Evolutionary conservation across 2,329 filamentous ascomycete genomes (phyloP).

Genomic region (Pseudocercospora pini-densiflorae): DNA sequence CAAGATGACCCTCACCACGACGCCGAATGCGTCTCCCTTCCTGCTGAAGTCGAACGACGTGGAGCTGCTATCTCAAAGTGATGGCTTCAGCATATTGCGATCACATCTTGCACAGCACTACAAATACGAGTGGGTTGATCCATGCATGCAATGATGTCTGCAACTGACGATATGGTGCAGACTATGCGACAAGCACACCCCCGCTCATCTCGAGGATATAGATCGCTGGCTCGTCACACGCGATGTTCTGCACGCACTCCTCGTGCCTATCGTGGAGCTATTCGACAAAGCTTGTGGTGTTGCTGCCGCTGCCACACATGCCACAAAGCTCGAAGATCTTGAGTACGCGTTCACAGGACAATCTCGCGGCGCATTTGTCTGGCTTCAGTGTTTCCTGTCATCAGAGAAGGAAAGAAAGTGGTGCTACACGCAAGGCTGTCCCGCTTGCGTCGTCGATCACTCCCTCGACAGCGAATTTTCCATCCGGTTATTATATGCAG

Average conservation of each 20-base stretch:
- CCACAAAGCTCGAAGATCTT: slow-evolving; percentile 54
- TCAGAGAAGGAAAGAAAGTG: slow-evolving; percentile 60
- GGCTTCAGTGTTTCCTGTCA: slow-evolving; percentile 61
- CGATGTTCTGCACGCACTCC: slow-evolving; percentile 62
- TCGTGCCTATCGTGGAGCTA: slow-evolving; percentile 62
- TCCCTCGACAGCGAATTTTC: slow-evolving; percentile 54
- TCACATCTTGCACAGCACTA: slow-evolving; percentile 47
- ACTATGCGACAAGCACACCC: slow-evolving; percentile 50
- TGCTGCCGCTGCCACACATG: slow-evolving; percentile 56
- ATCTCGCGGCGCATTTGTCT: slow-evolving; percentile 62
- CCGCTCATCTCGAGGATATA: slow-evolving; percentile 39
- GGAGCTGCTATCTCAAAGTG: slow-evolving; percentile 43
- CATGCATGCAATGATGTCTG: slow-evolving; percentile 34
- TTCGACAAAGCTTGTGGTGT: slow-evolving; percentile 59
- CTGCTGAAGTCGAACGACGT: slow-evolving; percentile 48
- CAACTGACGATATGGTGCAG: slow-evolving; percentile 44
- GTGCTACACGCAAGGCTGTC: slow-evolving; percentile 61
- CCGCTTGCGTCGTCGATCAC: slow-evolving; percentile 52
- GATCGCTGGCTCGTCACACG: slow-evolving; percentile 58
- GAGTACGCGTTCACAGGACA: slow-evolving; percentile 62
- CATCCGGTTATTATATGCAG: slow-evolving; percentile 53
- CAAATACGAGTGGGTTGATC: slow-evolving; percentile 41
- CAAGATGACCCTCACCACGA: slow-evolving; percentile 5
- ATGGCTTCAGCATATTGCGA: slow-evolving; percentile 51
- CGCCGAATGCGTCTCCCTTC: slow-evolving; percentile 46